Base-by-base conservation (phyloP, 257 asterid species). In the Plantago ovata region DNA sequence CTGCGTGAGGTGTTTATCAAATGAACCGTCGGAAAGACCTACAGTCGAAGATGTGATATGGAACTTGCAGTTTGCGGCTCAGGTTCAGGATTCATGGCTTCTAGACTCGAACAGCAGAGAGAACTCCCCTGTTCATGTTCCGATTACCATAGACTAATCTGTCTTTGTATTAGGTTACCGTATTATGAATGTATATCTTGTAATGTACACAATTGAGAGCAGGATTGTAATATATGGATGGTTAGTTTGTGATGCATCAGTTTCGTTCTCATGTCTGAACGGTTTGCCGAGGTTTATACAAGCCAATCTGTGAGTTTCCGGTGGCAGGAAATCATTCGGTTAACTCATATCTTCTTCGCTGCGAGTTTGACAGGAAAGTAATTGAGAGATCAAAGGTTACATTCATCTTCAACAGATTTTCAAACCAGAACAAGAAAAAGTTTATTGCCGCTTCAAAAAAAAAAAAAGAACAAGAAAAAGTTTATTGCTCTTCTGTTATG, bases 11-110 rank as follows among this genome's bases (percentile, higher is more conserved):
- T 87, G 96, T 44, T 75, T 87, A 40, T 79, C 93, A 7, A 62
- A 69, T 16, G 77, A 76, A 45, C 72, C 73, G 13, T 67, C 56
- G 0, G 75, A 81, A 41, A 64, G 94, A 75, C 95, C 97, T 24
- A 82, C 96, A 1, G 74, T 90, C 3, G 98, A 84, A 70, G 96
- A 87, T 64, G 63, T 84, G 20, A 72, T 87, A 2, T 90, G 98
- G 98, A 90, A 90, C 63, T 61, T 90, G 83, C 96, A 84, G 70
- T 90, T 81, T 74, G 96, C 98, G 40, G 89, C 91, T 63, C 98
- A 90, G 69, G 83, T 87, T 40, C 95, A 87, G 62, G 93, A 82
- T 13, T 65, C 80, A 22, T 68, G 73, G 77, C 68, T 60, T 18
- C 72, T 67, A 4, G 87, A 81, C 51, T 43, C 82, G 47, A 61